Evolutionary conservation across 179 eudicot genomes (phyloP).

Genomic region (Patellifolia procumbens): DNA sequence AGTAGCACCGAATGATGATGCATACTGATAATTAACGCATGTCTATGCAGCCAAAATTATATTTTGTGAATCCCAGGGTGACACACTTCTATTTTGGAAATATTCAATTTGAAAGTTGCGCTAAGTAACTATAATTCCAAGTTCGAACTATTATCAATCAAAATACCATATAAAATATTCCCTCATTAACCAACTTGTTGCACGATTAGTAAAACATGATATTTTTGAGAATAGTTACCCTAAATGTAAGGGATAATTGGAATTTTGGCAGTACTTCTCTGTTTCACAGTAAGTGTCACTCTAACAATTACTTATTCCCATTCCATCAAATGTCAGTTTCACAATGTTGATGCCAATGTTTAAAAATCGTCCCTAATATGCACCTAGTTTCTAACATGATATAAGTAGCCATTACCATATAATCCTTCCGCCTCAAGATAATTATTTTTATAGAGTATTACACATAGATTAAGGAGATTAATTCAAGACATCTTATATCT

Average conservation of each 20-base stretch:
- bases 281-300: neutral
- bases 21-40: neutral
- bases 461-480: neutral
- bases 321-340: neutral
- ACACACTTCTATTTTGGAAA: neutral
- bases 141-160: too few species aligned
- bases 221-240: neutral
- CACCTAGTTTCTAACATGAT: neutral
- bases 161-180: too few species aligned
- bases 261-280: neutral
- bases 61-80: neutral
- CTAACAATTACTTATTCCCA: neutral
- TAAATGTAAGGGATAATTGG: neutral
- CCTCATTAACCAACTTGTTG: neutral
- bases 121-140: neutral
- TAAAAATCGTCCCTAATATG: neutral
- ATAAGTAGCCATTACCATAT: neutral
- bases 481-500: neutral
- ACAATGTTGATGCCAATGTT: neutral
- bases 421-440: neutral
- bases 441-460: neutral
- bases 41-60: neutral
- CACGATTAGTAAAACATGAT: neutral
- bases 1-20: too few species aligned
- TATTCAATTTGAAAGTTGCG: neutral